Evolutionary conservation across 768 basidiomycete species (phyloP).

Genomic region (Tricholoma furcatifolium): DNA sequence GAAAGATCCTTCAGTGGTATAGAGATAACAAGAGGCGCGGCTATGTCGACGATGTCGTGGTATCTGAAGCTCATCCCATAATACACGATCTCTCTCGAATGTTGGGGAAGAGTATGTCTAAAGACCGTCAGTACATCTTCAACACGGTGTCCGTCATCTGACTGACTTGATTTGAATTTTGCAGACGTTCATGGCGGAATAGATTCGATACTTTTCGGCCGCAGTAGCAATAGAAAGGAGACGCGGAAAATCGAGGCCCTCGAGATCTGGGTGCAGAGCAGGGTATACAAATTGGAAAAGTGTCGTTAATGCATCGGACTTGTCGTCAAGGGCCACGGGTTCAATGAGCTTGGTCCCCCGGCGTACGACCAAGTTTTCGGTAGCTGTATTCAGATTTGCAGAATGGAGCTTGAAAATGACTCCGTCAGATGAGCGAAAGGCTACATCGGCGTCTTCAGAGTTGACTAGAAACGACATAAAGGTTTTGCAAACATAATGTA

Average conservation of each 20-base stretch:
- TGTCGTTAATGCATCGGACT: neutral
- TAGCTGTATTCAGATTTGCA: neutral
- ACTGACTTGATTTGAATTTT: constrained; percentile 2
- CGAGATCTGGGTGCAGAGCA: neutral
- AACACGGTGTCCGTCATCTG: neutral
- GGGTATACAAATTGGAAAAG: constrained; percentile 3
- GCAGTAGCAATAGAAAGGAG: neutral
- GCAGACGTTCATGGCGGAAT: constrained; percentile 2
- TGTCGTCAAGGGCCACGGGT: neutral
- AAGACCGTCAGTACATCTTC: neutral
- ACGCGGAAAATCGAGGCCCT: neutral
- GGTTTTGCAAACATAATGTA: too few relatives aligned
- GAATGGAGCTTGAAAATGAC: neutral
- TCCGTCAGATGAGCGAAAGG: neutral
- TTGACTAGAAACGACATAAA: neutral
- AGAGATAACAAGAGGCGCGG: constrained; percentile 10
- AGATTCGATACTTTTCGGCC: neutral
- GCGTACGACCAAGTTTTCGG: neutral
- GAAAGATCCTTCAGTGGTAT: constrained; percentile 6
- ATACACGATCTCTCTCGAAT: neutral
- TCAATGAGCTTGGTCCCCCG: neutral
- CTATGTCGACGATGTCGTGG: constrained; percentile 7
- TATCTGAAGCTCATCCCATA: constrained; percentile 13
- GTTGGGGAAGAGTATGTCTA: constrained; percentile 4
- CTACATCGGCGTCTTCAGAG: neutral